Evolutionary conservation across 2,329 filamentous ascomycete species (phyloP).

Genomic region (Venturia pyrina): DNA sequence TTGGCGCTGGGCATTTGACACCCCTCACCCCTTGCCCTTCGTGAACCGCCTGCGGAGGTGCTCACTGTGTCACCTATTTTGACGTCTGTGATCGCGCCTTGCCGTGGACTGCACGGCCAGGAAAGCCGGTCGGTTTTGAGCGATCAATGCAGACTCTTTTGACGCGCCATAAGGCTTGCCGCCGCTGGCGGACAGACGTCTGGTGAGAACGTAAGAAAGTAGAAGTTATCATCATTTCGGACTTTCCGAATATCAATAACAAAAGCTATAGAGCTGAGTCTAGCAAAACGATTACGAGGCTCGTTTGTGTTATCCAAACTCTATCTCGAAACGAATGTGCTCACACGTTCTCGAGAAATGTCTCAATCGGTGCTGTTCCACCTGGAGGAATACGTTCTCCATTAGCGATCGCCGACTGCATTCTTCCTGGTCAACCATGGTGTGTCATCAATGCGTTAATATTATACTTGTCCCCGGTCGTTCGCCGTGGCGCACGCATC

Average conservation of each 20-base stretch:
- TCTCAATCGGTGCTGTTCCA: not conserved
- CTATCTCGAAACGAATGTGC: not conserved
- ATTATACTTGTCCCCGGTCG: not conserved
- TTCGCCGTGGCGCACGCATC: not conserved
- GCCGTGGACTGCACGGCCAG: not conserved
- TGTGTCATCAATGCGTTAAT: not conserved
- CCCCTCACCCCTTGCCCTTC: not conserved
- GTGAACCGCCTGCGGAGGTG: not conserved
- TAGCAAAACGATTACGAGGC: not conserved
- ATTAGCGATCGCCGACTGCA: not conserved
- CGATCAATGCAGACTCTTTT: not conserved
- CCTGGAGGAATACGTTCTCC: not conserved
- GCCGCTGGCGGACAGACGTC: not conserved
- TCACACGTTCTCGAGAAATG: not conserved
- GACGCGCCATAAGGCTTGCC: not conserved
- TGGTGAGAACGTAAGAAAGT: too few species aligned
- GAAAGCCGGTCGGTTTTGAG: not conserved
- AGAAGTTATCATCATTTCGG: not conserved
- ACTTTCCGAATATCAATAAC: not conserved
- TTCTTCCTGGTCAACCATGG: not conserved
- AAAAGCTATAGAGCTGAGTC: not conserved
- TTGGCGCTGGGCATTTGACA: not conserved
- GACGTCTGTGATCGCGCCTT: not conserved
- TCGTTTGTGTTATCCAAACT: not conserved
- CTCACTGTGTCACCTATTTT: not conserved